A percentile compares a stretch with the other conserved stretches of the same genome.
phyloP scores from a whole-genome alignment of 371 early-diverging fungal genomes.

The Mortierella sp. region DNA sequence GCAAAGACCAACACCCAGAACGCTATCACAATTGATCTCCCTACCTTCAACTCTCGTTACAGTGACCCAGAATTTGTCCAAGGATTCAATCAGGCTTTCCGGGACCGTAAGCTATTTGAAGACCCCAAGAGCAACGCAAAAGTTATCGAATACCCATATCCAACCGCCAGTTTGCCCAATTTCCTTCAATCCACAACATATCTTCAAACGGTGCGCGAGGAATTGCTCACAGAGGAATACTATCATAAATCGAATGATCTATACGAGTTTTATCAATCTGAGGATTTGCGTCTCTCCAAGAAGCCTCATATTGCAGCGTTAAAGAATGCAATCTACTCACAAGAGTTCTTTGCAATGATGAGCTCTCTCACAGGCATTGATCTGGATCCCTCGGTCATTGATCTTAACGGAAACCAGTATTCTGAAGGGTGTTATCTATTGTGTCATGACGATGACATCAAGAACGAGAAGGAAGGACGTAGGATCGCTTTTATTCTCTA shows the following conservation, averaged over 20 bases:
- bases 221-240: constrained; percentile 60
- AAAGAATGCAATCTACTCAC: constrained; percentile 62
- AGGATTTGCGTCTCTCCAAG: constrained; percentile 62
- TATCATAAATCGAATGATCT: constrained; percentile 74
- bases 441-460: constrained; percentile 81
- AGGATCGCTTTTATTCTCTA: constrained; percentile 80
- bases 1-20: constrained; percentile 29
- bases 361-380: constrained; percentile 64
- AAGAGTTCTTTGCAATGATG: constrained; percentile 67
- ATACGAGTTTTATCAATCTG: constrained; percentile 76
- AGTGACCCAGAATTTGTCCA: constrained; percentile 38
- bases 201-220: constrained; percentile 59
- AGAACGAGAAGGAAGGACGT: constrained; percentile 67
- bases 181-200: constrained; percentile 58
- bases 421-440: constrained; percentile 67
- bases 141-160: constrained; percentile 58
- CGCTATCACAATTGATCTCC: constrained; percentile 16
- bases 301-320: constrained; percentile 60
- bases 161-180: constrained; percentile 60
- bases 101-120: constrained; percentile 31
- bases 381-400: constrained; percentile 62
- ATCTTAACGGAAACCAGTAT: constrained; percentile 75
- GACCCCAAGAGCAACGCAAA: constrained; percentile 39
- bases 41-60: constrained; percentile 54
- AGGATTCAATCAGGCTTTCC: constrained; percentile 45